Evolutionary conservation across 768 basidiomycete genomes (phyloP).

Genomic region (Pulveroboletus ravenelii): DNA sequence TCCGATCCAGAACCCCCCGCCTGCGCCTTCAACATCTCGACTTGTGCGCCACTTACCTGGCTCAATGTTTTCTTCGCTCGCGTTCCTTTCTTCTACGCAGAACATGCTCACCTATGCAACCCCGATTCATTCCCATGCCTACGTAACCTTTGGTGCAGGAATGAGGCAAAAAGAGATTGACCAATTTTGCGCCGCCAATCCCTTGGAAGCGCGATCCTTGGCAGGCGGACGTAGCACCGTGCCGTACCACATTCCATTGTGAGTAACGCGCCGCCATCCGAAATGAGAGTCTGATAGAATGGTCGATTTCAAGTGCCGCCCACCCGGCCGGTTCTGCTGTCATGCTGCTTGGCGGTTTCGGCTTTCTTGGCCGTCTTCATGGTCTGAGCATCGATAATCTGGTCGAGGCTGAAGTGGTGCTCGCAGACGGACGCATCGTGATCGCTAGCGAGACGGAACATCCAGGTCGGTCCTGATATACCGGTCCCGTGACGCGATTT

Average conservation of each 20-base stretch:
- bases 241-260: slow-evolving; percentile 82
- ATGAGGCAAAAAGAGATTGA: slow-evolving; percentile 84
- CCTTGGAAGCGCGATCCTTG: slow-evolving; percentile 54
- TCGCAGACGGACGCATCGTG: slow-evolving; percentile 85
- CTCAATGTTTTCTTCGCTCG: slow-evolving; percentile 33
- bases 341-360: slow-evolving; percentile 86
- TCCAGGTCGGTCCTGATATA: slow-evolving; percentile 43
- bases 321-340: slow-evolving; percentile 77
- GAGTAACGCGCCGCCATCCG: slow-evolving; percentile 26
- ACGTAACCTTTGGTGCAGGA: slow-evolving; percentile 84
- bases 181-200: slow-evolving; percentile 63
- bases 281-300: slow-evolving; percentile 2
- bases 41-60: slow-evolving; percentile 21
- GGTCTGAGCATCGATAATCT: slow-evolving; percentile 88
- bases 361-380: slow-evolving; percentile 76
- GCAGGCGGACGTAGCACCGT: slow-evolving; percentile 49
- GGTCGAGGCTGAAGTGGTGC: slow-evolving; percentile 88
- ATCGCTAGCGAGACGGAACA: slow-evolving; percentile 68
- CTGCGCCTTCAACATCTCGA: slow-evolving; percentile 21
- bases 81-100: slow-evolving; percentile 32
- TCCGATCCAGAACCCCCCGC: slow-evolving; percentile 26
- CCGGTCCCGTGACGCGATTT: not conserved
- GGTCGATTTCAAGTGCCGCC: slow-evolving; percentile 51
- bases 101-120: slow-evolving; percentile 46
- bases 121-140: slow-evolving; percentile 67